These are phyloP conservation scores for Epicoccum nigrum DNA, from an alignment of 2,329 filamentous ascomycete genomes.

Conservation along the genomic window DNA sequence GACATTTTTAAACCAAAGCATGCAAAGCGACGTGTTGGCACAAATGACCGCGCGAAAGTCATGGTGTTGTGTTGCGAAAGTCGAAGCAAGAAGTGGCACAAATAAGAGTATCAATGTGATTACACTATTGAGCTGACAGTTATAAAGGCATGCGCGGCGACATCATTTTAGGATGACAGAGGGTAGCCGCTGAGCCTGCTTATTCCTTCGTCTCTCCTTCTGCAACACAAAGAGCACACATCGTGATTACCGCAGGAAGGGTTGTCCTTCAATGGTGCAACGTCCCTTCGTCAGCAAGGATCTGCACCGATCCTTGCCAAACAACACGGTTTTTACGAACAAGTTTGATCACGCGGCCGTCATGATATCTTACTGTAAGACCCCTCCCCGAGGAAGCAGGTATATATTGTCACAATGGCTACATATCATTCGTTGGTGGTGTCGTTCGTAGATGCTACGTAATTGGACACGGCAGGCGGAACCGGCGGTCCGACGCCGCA, in stretches of 20 bases:
- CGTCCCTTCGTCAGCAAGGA: not conserved
- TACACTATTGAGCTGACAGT: not conserved
- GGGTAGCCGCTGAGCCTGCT: not conserved
- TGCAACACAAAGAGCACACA: not conserved
- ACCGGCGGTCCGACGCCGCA: not conserved
- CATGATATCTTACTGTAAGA: not conserved
- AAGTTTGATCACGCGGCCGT: not conserved
- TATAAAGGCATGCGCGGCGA: not conserved
- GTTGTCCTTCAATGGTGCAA: not conserved
- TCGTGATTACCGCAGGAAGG: not conserved
- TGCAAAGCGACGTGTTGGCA: not conserved
- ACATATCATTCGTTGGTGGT: slow-evolving; percentile 10
- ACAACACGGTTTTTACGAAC: not conserved
- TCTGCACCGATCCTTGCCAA: not conserved
- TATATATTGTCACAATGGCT: not conserved
- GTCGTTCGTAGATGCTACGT: not conserved
- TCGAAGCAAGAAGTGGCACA: not conserved
- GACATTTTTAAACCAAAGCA: not conserved
- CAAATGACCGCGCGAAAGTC: not conserved
- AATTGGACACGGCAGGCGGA: not conserved
- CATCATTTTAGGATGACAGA: not conserved
- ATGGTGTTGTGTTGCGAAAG: not conserved
- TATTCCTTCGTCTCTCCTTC: not conserved
- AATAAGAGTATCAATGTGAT: not conserved
- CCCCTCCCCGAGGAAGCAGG: not conserved